Evolutionary conservation across 139 green algal genomes (phyloP).

Genomic region (Eudorina sp.): DNA sequence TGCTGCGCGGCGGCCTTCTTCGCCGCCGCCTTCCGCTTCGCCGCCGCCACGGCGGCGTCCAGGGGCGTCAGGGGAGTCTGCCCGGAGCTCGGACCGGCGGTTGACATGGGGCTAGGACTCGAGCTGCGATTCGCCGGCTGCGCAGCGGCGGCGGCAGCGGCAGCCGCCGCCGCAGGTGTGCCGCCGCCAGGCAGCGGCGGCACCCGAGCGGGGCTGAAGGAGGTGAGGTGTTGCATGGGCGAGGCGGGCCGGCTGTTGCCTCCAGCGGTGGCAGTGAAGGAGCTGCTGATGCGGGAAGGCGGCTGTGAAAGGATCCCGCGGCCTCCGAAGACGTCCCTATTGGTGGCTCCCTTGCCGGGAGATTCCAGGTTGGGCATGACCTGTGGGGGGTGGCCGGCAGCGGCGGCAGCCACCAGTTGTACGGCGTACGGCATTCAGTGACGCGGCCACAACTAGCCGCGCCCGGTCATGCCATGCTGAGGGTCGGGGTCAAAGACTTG

Average conservation of each 20-base stretch:
- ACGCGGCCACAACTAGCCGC: no score
- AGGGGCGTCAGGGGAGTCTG: background rate
- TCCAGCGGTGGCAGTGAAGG: background rate
- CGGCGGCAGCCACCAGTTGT: no score
- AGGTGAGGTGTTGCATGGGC: background rate
- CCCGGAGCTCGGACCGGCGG: background rate
- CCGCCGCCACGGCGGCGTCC: background rate
- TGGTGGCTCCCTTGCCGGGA: background rate
- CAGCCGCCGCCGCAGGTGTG: background rate
- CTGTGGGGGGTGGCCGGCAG: background rate
- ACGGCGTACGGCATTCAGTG: no score
- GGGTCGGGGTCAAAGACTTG: no score
- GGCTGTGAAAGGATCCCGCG: background rate
- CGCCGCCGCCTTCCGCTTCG: background rate
- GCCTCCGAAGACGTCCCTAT: background rate
- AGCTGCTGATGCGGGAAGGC: background rate
- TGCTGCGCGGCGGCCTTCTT: background rate
- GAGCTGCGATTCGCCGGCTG: background rate
- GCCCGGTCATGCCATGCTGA: no score
- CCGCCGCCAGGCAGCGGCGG: background rate
- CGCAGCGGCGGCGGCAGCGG: background rate
- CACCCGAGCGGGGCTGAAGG: background rate
- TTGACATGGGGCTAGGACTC: background rate
- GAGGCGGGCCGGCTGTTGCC: background rate
- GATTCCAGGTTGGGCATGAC: slow-evolving; percentile 41